Percentiles rank a stretch among this genome's conserved stretches.
These are phyloP conservation scores for Sclerotiophoma versabilis DNA, from an alignment of 2,329 filamentous ascomycete genomes.

Conservation along the genomic window DNA sequence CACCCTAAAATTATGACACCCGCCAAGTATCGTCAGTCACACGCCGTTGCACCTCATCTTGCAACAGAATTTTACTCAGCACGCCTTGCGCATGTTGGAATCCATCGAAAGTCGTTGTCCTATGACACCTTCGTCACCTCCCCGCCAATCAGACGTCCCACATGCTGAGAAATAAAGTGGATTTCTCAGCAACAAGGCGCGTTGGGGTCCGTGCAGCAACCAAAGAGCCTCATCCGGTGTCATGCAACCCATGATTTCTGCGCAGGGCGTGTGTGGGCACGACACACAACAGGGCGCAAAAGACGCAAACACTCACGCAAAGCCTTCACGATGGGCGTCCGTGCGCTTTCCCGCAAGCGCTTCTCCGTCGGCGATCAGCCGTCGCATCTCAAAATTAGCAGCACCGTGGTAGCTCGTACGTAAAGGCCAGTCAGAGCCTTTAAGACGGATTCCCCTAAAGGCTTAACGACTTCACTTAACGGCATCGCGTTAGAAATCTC, in stretches of 20 bases:
- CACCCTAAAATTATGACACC: slow-evolving; percentile 5
- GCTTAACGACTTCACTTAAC: slow-evolving; percentile 22
- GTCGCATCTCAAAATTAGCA: slow-evolving; percentile 4
- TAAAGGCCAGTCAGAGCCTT: slow-evolving; percentile 19
- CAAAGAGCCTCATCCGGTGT: slow-evolving; percentile 16
- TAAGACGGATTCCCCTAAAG: slow-evolving; percentile 9
- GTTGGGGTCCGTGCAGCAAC: slow-evolving; percentile 3
- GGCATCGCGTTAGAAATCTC: slow-evolving; percentile 22
- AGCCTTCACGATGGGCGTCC: not conserved
- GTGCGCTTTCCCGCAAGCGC: slow-evolving; percentile 20
- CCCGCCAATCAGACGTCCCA: slow-evolving; percentile 6
- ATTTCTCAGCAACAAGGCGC: slow-evolving; percentile 19
- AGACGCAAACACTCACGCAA: not conserved
- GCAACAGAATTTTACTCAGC: slow-evolving; percentile 18
- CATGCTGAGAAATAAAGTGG: slow-evolving; percentile 8
- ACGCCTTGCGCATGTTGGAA: slow-evolving; percentile 17
- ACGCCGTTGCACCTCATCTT: slow-evolving; percentile 17
- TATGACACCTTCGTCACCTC: slow-evolving; percentile 12
- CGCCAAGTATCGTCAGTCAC: slow-evolving; percentile 22
- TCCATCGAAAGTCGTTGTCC: slow-evolving; percentile 8
- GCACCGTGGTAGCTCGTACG: too few relatives aligned
- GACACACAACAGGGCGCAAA: slow-evolving; percentile 1
- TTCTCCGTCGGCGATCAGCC: slow-evolving; percentile 22
- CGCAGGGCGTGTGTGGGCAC: slow-evolving; percentile 7
- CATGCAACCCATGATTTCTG: slow-evolving; percentile 5